Evolutionary conservation across 2,329 filamentous ascomycete genomes (phyloP).

Genomic region (Fusarium sp.): DNA sequence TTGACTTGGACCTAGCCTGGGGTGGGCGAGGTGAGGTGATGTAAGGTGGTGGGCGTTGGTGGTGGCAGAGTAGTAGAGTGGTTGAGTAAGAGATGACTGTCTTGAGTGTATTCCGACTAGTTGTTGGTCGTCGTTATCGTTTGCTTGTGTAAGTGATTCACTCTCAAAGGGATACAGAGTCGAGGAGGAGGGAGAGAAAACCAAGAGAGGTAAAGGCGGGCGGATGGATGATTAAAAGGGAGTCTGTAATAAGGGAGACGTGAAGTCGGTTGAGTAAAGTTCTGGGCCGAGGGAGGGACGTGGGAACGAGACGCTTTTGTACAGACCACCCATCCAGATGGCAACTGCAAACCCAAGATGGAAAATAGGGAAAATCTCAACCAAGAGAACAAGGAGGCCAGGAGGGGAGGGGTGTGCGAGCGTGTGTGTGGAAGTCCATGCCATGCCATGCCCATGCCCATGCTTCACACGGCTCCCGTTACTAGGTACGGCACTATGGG

Average conservation of each 20-base stretch:
- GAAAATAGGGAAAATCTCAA: slow-evolving; percentile 29
- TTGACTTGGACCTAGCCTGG: background rate
- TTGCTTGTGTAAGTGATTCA: slow-evolving; percentile 39
- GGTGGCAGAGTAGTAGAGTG: background rate
- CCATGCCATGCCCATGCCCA: background rate
- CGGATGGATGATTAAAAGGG: slow-evolving; percentile 22
- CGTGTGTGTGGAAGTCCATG: background rate
- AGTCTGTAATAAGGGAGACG: slow-evolving; percentile 33
- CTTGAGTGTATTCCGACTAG: slow-evolving; percentile 1
- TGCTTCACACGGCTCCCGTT: slow-evolving; percentile 17
- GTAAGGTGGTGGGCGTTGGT: slow-evolving; percentile 17
- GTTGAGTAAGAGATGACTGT: background rate
- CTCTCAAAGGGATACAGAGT: slow-evolving; percentile 15
- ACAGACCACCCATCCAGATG: slow-evolving; percentile 16
- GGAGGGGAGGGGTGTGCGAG: slow-evolving; percentile 19
- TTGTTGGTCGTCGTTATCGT: slow-evolving; percentile 29
- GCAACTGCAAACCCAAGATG: slow-evolving; percentile 18
- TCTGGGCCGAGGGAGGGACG: slow-evolving; percentile 32
- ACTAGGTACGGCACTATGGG: slow-evolving; percentile 14
- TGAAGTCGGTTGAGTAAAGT: slow-evolving; percentile 27
- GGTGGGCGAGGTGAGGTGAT: slow-evolving; percentile 33
- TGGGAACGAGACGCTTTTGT: slow-evolving; percentile 43
- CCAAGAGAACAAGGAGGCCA: slow-evolving; percentile 21
- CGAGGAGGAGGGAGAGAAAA: background rate
- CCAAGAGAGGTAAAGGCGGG: background rate